These are phyloP conservation scores for Trichoderma sp. DNA, from an alignment of 2,329 filamentous ascomycete genomes.

Conservation along the genomic window DNA sequence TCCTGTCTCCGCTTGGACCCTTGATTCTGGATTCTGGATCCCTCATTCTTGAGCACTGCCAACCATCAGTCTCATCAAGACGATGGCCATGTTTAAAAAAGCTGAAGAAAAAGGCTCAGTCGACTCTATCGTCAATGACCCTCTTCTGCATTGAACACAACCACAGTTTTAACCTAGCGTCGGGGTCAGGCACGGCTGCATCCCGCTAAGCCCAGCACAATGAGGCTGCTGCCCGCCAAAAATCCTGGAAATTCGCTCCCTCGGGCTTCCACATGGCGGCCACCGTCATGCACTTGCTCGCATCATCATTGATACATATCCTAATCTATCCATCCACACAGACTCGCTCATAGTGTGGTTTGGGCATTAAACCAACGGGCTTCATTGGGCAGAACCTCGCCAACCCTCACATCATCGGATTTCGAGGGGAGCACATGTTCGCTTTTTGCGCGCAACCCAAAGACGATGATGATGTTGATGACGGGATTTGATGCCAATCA, in stretches of 20 bases:
- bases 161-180: not conserved
- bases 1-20: not conserved
- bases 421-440: not conserved
- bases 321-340: not conserved
- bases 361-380: not conserved
- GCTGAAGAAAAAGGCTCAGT: not conserved
- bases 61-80: not conserved
- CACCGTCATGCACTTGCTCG: not conserved
- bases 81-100: no score
- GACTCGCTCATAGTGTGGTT: not conserved
- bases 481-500: not conserved
- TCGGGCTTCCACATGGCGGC: not conserved
- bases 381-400: not conserved
- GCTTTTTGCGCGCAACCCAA: not conserved
- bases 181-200: slow-evolving; percentile 21
- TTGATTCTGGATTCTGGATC: not conserved
- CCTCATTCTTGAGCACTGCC: not conserved
- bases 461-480: not conserved
- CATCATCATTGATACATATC: not conserved
- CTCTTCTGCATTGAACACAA: not conserved
- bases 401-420: not conserved
- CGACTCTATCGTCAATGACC: not conserved
- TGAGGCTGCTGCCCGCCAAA: not conserved
- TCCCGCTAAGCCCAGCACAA: slow-evolving; percentile 7
- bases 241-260: not conserved